These are phyloP conservation scores for Fusarium xyrophilum DNA, from an alignment of 2,329 filamentous ascomycete genomes.

Conservation along the genomic window DNA sequence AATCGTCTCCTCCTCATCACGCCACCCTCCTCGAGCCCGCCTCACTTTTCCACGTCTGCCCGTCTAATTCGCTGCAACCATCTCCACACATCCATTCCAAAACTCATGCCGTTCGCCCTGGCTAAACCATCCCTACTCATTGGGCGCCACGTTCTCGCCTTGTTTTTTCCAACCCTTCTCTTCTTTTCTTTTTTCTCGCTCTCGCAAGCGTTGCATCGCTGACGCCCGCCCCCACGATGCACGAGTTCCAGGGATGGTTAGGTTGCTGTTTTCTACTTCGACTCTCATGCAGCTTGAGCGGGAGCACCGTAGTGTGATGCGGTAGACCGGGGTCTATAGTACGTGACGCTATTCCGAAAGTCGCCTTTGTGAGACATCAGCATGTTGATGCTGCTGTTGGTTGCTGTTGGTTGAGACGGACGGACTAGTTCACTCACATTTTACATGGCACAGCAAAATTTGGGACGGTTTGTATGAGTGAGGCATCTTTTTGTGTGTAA, in stretches of 20 bases:
- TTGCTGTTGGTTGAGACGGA: background rate
- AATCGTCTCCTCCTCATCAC: slow-evolving; percentile 30
- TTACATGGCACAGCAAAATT: background rate
- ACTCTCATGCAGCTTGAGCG: slow-evolving; percentile 5
- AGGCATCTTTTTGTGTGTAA: slow-evolving; percentile 26
- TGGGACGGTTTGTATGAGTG: slow-evolving; percentile 1
- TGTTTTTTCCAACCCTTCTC: slow-evolving; percentile 28
- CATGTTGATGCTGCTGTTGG: background rate
- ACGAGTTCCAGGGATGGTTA: slow-evolving; percentile 9
- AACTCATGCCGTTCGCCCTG: slow-evolving; percentile 41
- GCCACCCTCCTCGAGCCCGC: slow-evolving; percentile 30
- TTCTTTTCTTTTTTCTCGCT: background rate
- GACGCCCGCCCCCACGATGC: slow-evolving; percentile 24
- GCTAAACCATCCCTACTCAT: slow-evolving; percentile 18
- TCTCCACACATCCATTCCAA: slow-evolving; percentile 30
- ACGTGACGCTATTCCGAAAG: background rate
- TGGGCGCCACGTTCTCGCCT: slow-evolving; percentile 36
- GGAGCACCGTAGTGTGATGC: background rate
- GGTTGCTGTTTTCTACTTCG: slow-evolving; percentile 15
- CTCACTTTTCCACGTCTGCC: slow-evolving; percentile 22
- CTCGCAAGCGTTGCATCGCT: slow-evolving; percentile 19
- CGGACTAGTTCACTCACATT: background rate
- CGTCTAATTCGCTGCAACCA: slow-evolving; percentile 15
- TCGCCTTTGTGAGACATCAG: background rate
- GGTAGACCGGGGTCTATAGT: background rate